Percentiles rank a stretch among this genome's conserved stretches.
phyloP scores from a whole-genome alignment of 1,139 yeast species.

The Lipomyces yarrowii region DNA sequence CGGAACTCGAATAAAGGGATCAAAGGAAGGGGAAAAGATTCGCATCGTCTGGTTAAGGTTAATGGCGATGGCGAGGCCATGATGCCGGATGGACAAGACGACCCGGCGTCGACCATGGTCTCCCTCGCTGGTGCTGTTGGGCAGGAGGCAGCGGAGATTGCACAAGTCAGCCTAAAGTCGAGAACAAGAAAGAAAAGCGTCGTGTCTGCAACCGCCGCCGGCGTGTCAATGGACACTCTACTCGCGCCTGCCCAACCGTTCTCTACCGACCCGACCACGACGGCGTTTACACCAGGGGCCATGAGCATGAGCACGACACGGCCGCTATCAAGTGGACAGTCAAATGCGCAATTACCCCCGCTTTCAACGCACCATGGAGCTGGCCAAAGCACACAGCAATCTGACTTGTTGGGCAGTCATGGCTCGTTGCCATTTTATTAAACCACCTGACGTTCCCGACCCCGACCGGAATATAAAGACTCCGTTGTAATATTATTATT shows the following conservation, averaged over 20 bases:
- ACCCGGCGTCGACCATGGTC: not conserved
- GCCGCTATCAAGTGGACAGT: not conserved
- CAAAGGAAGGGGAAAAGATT: constrained; percentile 78
- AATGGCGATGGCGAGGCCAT: not conserved
- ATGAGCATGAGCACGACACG: not conserved
- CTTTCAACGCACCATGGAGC: not conserved
- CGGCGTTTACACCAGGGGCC: constrained; percentile 47
- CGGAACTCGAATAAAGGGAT: constrained; percentile 89
- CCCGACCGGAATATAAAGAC: not conserved
- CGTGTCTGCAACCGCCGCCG: not conserved
- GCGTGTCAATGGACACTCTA: not conserved
- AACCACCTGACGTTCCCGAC: not conserved
- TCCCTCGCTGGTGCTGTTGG: too few species aligned
- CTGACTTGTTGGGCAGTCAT: not conserved
- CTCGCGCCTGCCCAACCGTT: constrained; percentile 24
- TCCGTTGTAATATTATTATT: not conserved
- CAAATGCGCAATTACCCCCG: not conserved
- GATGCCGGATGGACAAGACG: constrained; percentile 5
- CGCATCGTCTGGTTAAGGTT: constrained; percentile 19
- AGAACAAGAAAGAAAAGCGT: not conserved
- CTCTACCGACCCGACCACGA: constrained; percentile 52
- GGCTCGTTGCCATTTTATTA: not conserved
- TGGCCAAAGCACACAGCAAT: not conserved
- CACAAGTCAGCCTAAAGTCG: not conserved
- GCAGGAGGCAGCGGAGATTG: not conserved